Evolutionary conservation across 257 asterid genomes (phyloP), one percentile per base, ranked within the genome.

Genomic region (Rehmannia glutinosa): DNA sequence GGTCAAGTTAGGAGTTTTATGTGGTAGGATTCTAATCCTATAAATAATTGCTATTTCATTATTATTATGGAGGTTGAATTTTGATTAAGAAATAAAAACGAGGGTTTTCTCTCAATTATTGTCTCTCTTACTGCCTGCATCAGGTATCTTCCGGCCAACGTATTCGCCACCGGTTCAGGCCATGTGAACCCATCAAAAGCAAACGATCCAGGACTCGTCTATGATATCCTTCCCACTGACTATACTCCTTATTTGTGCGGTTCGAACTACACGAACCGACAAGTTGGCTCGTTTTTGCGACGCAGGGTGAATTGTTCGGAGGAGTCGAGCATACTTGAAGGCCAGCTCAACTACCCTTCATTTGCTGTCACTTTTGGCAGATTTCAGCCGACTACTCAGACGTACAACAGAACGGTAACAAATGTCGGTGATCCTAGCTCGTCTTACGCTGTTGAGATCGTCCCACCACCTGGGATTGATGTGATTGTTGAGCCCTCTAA

Each of bases 401-500:
- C 36, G 8, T 68, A 39, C 23, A 61, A 71, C 2, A 62, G 79
- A 58, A 69, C 68, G 1, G 58, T 69, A 15, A 69, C 79, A 10
- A 75, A 69, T 8, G 79, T 75, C 11, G 79, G 75, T 4, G 64
- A 30, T 28, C 51, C 68, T 2, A 27, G 3, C 21, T 43, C 79
- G 1, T 15, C 72, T 1, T 75, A 75, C 49, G 11, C 6, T 2
- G 75, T 69, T 24, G 56, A 47, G 19, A 38, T 73, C 27, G 70
- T 28, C 55, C 69, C 54, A 12, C 85, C 85, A 23, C 60, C 50
- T 10, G 85, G 80, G 0, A 46, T 76, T 16, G 52, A 51, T 20
- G 68, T 80, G n/a, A 53, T 7, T 8, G 86, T 80, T 19, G 30
- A 72, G 52, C 88, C 88, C 4, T 2, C 71, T 1, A 17, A 21